Evolutionary conservation across 2,329 filamentous ascomycete species (phyloP).

Genomic region (Aspergillus sp.): DNA sequence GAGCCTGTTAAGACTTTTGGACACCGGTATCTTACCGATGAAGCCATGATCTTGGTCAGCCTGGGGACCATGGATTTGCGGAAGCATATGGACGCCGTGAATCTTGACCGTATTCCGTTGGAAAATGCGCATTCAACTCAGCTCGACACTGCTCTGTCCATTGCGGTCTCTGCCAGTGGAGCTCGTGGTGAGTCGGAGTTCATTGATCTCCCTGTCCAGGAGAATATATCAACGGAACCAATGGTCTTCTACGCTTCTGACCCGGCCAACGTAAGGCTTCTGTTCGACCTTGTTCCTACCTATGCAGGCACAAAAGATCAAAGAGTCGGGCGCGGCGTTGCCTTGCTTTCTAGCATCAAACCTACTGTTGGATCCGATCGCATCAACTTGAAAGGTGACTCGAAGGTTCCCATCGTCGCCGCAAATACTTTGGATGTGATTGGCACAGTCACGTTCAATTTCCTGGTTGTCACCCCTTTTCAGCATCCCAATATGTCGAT

Average conservation of each 20-base stretch:
- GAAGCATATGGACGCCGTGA: conserved; percentile 70
- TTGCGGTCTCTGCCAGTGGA: conserved; percentile 78
- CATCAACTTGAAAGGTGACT: conserved; percentile 86
- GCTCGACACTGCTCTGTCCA: conserved; percentile 83
- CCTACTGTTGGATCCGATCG: conserved; percentile 72
- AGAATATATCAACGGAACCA: conserved; percentile 87
- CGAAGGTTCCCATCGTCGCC: conserved; percentile 83
- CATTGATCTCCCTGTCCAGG: conserved; percentile 86
- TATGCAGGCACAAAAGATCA: conserved; percentile 77
- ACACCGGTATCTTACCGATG: conserved; percentile 82
- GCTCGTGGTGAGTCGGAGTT: conserved; percentile 79
- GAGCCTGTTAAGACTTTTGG: conserved; percentile 93
- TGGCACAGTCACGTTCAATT: conserved; percentile 93
- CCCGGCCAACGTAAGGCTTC: conserved; percentile 68
- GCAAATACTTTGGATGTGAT: conserved; percentile 78
- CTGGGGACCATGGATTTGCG: conserved; percentile 91
- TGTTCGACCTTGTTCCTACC: conserved; percentile 92
- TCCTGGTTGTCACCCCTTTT: conserved; percentile 89
- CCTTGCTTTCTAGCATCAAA: conserved; percentile 76
- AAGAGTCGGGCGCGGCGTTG: conserved; percentile 78
- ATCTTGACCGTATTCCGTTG: conserved; percentile 77
- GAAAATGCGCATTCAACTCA: conserved; percentile 84
- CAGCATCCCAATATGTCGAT: conserved; percentile 88
- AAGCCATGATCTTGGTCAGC: conserved; percentile 84
- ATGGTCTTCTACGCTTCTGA: conserved; percentile 80